phyloP scores from a whole-genome alignment of 768 basidiomycete species.

The Goffeauzyma gilvescens region DNA sequence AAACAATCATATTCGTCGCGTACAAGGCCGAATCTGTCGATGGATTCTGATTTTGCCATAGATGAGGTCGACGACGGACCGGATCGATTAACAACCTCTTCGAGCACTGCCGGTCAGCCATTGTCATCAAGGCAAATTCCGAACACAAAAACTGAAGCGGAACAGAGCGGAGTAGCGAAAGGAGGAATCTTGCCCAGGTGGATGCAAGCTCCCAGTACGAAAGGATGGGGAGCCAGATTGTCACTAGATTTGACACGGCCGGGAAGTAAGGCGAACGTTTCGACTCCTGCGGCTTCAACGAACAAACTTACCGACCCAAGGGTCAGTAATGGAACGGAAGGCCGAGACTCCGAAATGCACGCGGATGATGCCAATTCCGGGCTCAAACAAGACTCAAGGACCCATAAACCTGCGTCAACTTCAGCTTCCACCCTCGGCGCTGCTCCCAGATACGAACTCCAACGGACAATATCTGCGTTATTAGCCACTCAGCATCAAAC shows the following conservation, averaged over 20 bases:
- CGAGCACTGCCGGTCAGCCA: no score
- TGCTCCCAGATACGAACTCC: conserved; percentile 3
- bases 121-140: no score
- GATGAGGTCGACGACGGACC: no score
- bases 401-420: no score
- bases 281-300: neutral
- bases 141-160: conserved; percentile 1
- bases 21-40: no score
- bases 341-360: conserved; percentile 3
- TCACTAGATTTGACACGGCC: neutral
- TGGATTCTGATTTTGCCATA: no score
- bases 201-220: neutral
- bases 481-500: neutral
- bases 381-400: no score
- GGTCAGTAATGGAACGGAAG: neutral
- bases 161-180: neutral
- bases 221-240: neutral
- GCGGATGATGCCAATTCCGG: neutral
- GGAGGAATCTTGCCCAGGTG: neutral
- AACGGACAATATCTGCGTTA: conserved; percentile 7
- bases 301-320: neutral
- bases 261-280: neutral
- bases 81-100: no score
- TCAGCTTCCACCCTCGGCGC: conserved; percentile 2
- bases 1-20: no score